These are phyloP conservation scores for Athelia sp. DNA, from an alignment of 1,284 basidiomycete species.

Conservation along the genomic window DNA sequence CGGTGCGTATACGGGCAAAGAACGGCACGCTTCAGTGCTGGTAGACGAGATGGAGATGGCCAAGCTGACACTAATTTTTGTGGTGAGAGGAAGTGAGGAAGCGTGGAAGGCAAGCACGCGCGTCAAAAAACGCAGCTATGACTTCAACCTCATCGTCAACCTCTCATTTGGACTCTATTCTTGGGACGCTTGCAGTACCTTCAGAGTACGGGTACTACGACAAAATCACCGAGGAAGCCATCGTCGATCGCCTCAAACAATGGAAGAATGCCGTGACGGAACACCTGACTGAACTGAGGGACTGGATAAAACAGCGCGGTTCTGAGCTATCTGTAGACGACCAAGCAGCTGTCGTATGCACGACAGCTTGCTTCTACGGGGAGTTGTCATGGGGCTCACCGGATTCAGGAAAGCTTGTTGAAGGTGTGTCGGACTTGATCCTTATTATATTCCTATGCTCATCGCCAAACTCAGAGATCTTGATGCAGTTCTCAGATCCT, in stretches of 20 bases:
- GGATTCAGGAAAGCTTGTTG: not conserved
- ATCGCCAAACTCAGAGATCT: constrained; percentile 22
- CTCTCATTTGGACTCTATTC: constrained; percentile 8
- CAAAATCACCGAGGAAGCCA: constrained; percentile 12
- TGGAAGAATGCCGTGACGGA: constrained; percentile 15
- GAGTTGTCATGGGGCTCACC: not conserved
- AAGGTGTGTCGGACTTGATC: not conserved
- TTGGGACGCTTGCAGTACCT: constrained; percentile 18
- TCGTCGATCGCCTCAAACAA: constrained; percentile 9
- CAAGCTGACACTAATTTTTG: too few species aligned
- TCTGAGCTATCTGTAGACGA: not conserved
- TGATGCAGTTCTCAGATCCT: constrained; percentile 25
- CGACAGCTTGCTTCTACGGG: not conserved
- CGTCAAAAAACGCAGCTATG: too few species aligned
- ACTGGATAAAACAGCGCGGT: not conserved
- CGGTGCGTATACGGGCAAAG: too few species aligned
- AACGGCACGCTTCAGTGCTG: too few species aligned
- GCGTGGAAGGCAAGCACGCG: too few species aligned
- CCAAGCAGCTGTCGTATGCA: not conserved
- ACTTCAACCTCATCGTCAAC: too few species aligned
- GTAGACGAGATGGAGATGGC: too few species aligned
- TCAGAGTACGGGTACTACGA: constrained; percentile 18
- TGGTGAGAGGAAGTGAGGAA: too few species aligned
- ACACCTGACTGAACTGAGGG: not conserved
- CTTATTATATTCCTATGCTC: not conserved